These are phyloP conservation scores for Trichoderma sp. DNA, from an alignment of 2,329 filamentous ascomycete species.

Conservation along the genomic window DNA sequence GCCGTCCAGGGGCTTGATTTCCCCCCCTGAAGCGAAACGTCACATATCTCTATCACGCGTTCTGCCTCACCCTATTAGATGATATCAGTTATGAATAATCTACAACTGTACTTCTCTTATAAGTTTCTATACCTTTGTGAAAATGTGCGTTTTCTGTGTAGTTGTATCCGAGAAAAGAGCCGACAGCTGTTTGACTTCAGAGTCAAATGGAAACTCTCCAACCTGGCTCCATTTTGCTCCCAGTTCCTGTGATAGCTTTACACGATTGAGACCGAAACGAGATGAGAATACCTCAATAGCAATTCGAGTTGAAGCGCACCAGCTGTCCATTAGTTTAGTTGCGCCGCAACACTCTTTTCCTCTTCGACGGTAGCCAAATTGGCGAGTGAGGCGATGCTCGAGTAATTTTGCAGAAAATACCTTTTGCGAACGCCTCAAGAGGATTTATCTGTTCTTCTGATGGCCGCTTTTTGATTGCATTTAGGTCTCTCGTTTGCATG, in stretches of 20 bases:
- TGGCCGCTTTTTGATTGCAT: slow-evolving; percentile 14
- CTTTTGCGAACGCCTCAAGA: slow-evolving; percentile 38
- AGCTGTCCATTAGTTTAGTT: slow-evolving; percentile 38
- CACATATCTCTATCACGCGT: slow-evolving; percentile 59
- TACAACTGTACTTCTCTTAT: too few species aligned
- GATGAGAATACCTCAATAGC: slow-evolving; percentile 57
- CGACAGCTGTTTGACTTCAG: slow-evolving; percentile 57
- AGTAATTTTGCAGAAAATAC: slow-evolving; percentile 45
- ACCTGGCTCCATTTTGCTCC: slow-evolving; percentile 38
- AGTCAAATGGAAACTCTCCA: slow-evolving; percentile 57
- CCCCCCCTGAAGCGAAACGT: slow-evolving; percentile 41
- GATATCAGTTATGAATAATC: not conserved
- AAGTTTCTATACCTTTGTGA: slow-evolving; percentile 43
- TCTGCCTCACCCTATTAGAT: slow-evolving; percentile 56
- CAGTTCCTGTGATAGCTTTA: slow-evolving; percentile 29
- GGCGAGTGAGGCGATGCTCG: slow-evolving; percentile 56
- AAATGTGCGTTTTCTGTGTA: slow-evolving; percentile 39
- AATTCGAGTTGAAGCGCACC: slow-evolving; percentile 53
- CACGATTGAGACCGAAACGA: slow-evolving; percentile 46
- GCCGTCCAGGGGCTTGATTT: slow-evolving; percentile 32
- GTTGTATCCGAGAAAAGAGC: slow-evolving; percentile 44
- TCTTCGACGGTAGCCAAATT: slow-evolving; percentile 60
- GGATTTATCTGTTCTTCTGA: slow-evolving; percentile 28
- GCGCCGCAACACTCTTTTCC: slow-evolving; percentile 31
- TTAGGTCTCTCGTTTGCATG: slow-evolving; percentile 22